Conservation (phyloP, 1,284 basidiomycete species). For the Moesziomyces sp. region DNA sequence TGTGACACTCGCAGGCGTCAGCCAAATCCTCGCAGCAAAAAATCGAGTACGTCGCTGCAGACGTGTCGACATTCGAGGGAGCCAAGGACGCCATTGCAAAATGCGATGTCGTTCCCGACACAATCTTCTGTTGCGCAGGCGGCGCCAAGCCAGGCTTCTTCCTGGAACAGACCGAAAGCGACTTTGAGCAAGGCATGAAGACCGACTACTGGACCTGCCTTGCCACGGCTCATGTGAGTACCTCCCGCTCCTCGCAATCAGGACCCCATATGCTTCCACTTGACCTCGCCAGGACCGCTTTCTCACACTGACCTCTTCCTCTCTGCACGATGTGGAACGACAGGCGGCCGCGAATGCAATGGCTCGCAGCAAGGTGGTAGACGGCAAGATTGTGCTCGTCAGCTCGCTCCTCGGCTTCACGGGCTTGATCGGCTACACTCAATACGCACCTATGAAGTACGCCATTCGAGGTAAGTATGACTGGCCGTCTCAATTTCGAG, state of each 20-base stretch:
- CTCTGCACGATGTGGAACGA: constrained; percentile 2
- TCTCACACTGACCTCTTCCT: constrained; percentile 4
- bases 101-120: constrained; percentile 73
- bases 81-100: constrained; percentile 37
- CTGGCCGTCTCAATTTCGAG: constrained; percentile 14
- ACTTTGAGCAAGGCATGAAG: constrained; percentile 72
- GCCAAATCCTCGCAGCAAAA: constrained; percentile 28
- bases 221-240: constrained; percentile 79
- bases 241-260: background rate
- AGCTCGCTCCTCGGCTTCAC: constrained; percentile 85
- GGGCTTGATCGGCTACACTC: constrained; percentile 83
- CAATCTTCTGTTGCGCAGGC: constrained; percentile 81
- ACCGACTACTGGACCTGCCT: constrained; percentile 73
- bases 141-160: constrained; percentile 77
- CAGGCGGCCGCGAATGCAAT: constrained; percentile 80
- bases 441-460: constrained; percentile 88
- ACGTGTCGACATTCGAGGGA: constrained; percentile 61
- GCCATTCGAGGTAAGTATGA: constrained; percentile 79
- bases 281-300: background rate
- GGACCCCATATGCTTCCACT: too few species aligned
- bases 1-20: constrained; percentile 8
- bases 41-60: constrained; percentile 50
- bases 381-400: constrained; percentile 81
- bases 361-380: constrained; percentile 73
- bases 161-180: constrained; percentile 75